A percentile compares a stretch with the other conserved stretches of the same genome.
These are phyloP conservation scores for Kernera saxatilis DNA, from an alignment of 345 rosid genomes.

Conservation along the genomic window DNA sequence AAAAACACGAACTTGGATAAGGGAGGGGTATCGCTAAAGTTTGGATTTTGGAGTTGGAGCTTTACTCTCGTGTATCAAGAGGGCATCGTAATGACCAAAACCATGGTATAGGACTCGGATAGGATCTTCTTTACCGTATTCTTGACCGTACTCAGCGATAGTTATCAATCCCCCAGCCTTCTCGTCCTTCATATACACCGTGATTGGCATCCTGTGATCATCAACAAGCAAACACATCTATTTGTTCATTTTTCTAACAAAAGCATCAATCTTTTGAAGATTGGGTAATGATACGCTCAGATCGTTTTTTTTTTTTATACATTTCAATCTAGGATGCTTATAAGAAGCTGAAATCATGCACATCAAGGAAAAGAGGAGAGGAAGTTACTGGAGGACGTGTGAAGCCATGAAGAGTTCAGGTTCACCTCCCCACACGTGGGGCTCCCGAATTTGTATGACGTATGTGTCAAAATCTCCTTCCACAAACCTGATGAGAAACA, in stretches of 20 bases:
- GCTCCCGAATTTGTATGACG: constrained; percentile 68
- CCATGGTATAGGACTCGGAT: constrained; percentile 81
- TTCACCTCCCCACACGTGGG: constrained; percentile 98
- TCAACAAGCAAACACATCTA: background rate
- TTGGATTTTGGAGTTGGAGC: constrained; percentile 19
- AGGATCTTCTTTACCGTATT: constrained; percentile 75
- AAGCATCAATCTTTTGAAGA: background rate
- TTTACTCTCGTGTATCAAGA: constrained; percentile 36
- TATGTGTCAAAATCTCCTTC: constrained; percentile 92
- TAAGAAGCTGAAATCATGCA: background rate
- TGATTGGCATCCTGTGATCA: constrained; percentile 78
- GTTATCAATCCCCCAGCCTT: constrained; percentile 70
- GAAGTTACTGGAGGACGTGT: constrained; percentile 67
- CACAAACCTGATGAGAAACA: constrained; percentile 60
- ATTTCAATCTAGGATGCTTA: background rate
- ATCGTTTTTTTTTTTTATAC: background rate
- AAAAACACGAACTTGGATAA: background rate
- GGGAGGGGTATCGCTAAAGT: background rate
- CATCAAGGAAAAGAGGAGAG: background rate
- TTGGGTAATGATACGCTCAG: background rate
- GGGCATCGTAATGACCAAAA: constrained; percentile 84
- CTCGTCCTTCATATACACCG: constrained; percentile 70
- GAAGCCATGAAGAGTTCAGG: constrained; percentile 97
- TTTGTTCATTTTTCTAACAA: background rate
- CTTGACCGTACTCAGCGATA: constrained; percentile 90